Evolutionary conservation across 78 protist species (phyloP).

Genomic region (Guillardia theta): DNA sequence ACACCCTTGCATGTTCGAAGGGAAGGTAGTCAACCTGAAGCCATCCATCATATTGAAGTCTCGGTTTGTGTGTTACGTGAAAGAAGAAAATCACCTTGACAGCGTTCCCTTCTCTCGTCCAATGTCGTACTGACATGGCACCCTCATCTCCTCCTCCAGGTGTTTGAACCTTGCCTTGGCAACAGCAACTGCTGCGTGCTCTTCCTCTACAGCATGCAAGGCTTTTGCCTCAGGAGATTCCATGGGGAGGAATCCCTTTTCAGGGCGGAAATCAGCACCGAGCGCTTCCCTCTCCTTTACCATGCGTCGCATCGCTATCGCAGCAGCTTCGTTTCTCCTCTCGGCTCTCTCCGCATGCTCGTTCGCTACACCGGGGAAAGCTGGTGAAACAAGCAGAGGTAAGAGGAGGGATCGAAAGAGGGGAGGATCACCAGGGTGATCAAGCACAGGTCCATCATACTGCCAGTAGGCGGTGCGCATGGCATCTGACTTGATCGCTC

Average conservation of each 20-base stretch:
- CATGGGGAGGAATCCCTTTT: background rate
- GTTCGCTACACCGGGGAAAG: background rate
- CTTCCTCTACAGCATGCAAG: background rate
- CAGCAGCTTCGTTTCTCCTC: background rate
- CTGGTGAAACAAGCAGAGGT: too few species aligned
- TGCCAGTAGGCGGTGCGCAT: background rate
- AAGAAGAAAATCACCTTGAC: too few species aligned
- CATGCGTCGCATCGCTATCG: background rate
- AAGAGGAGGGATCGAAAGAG: too few species aligned
- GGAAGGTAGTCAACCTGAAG: background rate
- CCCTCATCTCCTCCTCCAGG: background rate
- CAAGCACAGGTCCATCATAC: conserved; percentile 7
- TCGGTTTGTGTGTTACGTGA: too few species aligned
- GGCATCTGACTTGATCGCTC: background rate
- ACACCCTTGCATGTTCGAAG: background rate
- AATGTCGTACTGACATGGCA: background rate
- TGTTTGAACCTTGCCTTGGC: background rate
- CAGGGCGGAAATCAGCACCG: background rate
- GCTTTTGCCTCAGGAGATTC: background rate
- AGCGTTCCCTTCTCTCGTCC: background rate
- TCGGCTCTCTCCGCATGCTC: background rate
- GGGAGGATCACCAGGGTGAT: too few species aligned
- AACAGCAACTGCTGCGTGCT: background rate
- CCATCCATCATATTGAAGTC: too few species aligned
- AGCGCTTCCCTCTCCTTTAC: background rate